Evolutionary conservation across 140 eudicot species (phyloP).

Genomic region (Erigeron philadelphicus): DNA sequence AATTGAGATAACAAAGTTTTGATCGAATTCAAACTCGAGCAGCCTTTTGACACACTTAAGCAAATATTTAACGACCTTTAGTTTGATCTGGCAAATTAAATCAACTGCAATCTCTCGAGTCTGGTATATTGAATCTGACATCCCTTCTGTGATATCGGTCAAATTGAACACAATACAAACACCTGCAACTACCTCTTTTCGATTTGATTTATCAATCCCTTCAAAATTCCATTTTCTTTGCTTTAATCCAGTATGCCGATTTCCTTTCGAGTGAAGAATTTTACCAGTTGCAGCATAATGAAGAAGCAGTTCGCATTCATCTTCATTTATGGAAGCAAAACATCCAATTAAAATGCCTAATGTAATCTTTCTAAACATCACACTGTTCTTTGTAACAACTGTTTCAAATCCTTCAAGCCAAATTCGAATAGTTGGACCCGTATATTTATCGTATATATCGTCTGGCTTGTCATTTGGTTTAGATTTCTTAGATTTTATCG

Average conservation of each 20-base stretch:
- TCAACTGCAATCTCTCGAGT: slow-evolving; percentile 41
- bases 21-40: slow-evolving; percentile 31
- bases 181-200: slow-evolving; percentile 53
- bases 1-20: slow-evolving; percentile 25
- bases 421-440: slow-evolving; percentile 18
- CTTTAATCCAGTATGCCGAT: slow-evolving; percentile 28
- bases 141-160: slow-evolving; percentile 48
- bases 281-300: slow-evolving; percentile 71
- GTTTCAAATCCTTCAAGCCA: slow-evolving; percentile 39
- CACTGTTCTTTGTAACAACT: neutral
- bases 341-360: slow-evolving; percentile 34
- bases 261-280: slow-evolving; percentile 23
- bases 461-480: slow-evolving; percentile 1
- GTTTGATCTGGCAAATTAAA: slow-evolving; percentile 43
- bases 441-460: neutral
- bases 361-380: slow-evolving; percentile 48
- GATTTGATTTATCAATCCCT: slow-evolving; percentile 25
- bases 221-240: slow-evolving; percentile 29
- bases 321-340: slow-evolving; percentile 34
- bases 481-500: slow-evolving; percentile 25
- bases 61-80: slow-evolving; percentile 41
- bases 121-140: slow-evolving; percentile 44
- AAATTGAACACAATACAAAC: slow-evolving; percentile 48
- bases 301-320: slow-evolving; percentile 51
- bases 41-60: slow-evolving; percentile 50